Evolutionary conservation across 176 grass and related monocot species (phyloP).

Genomic region (Oryza rufipogon): DNA sequence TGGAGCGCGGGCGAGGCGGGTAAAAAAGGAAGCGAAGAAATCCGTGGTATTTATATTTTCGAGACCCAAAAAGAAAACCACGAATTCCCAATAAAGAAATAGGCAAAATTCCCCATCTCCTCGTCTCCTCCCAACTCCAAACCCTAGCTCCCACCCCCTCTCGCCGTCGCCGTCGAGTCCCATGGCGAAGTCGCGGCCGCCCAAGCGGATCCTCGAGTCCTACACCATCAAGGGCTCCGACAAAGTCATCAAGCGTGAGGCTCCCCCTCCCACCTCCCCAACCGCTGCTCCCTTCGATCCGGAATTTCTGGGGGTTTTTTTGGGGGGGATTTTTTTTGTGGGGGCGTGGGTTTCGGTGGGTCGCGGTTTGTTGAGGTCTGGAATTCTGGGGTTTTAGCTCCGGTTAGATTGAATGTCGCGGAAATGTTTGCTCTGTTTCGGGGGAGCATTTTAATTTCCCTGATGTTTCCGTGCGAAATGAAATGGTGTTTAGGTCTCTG

Average conservation of each 20-base stretch:
- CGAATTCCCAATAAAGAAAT: background rate
- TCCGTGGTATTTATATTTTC: background rate
- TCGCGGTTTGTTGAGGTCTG: constrained; percentile 14
- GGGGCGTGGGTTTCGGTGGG: background rate
- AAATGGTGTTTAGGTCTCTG: background rate
- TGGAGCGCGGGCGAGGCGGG: background rate
- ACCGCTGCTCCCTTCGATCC: constrained; percentile 12
- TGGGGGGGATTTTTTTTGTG: background rate
- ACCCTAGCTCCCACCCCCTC: constrained; percentile 43
- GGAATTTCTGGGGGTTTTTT: constrained; percentile 10
- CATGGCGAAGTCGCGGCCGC: constrained; percentile 78
- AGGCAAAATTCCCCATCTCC: constrained; percentile 10
- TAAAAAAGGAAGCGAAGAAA: background rate
- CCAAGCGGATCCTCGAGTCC: constrained; percentile 83
- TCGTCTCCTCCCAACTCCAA: background rate
- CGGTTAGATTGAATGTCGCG: constrained; percentile 30
- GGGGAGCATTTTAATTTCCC: background rate
- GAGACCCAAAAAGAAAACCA: background rate
- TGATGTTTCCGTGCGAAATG: background rate
- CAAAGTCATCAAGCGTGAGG: constrained; percentile 87
- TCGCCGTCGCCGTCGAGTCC: constrained; percentile 21
- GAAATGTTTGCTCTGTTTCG: background rate
- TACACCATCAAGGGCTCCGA: constrained; percentile 92
- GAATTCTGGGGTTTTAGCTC: background rate
- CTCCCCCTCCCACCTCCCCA: background rate